Evolutionary conservation across 306 rosid species (phyloP).

Genomic region (Casuarina equisetifolia): DNA sequence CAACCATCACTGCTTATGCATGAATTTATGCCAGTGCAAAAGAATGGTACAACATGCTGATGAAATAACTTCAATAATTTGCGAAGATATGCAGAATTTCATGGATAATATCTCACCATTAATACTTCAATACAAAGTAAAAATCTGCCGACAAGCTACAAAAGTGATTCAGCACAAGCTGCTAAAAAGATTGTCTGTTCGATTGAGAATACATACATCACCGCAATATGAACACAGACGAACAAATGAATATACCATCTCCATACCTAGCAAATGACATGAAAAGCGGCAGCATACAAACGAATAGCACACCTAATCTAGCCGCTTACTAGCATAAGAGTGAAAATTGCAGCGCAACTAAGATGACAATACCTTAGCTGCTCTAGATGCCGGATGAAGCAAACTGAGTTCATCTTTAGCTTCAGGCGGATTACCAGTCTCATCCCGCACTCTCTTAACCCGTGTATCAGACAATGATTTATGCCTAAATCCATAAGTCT

Average conservation of each 20-base stretch:
- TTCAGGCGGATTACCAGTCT: conserved; percentile 39
- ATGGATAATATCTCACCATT: background rate
- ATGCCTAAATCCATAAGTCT: conserved; percentile 55
- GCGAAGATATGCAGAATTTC: background rate
- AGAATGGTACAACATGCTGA: background rate
- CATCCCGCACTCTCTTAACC: conserved; percentile 52
- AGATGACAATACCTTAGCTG: conserved; percentile 45
- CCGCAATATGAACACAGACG: conserved; percentile 3
- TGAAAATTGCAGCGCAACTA: conserved; percentile 15
- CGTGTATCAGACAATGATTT: conserved; percentile 39
- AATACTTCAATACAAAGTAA: background rate
- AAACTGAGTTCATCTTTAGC: conserved; percentile 53
- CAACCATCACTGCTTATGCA: background rate
- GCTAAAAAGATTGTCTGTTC: conserved; percentile 7
- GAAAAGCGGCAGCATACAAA: conserved; percentile 19
- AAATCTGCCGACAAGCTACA: conserved; percentile 11
- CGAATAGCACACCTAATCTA: conserved; percentile 8
- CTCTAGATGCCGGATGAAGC: conserved; percentile 52
- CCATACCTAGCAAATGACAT: conserved; percentile 26
- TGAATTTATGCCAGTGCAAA: background rate
- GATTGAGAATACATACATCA: background rate
- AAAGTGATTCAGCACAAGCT: background rate
- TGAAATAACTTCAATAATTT: background rate
- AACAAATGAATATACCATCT: conserved; percentile 30
- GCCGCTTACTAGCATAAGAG: background rate